Base-by-base conservation (phyloP, 306 rosid species). In the Vigna radiata region DNA sequence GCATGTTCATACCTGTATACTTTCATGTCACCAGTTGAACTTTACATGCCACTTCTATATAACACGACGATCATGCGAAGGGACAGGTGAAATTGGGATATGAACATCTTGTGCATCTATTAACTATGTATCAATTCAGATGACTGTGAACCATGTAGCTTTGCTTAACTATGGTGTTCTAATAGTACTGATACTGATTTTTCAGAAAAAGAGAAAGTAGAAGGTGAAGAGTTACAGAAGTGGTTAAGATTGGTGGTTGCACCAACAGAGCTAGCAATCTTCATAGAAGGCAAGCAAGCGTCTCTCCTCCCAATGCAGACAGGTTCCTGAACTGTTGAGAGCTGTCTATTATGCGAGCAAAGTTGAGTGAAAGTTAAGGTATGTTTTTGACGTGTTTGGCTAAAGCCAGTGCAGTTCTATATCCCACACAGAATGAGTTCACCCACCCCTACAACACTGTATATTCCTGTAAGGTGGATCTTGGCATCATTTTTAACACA, bases 231-330 rank as follows among this genome's bases (percentile, higher is more conserved):
- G 86, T 85, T 95, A 73, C 97, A 90, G 47, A 77, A 88, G 78
- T 95, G 99, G 99, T 72, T 95, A 85, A 90, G 89, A 83, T 62
- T 85, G 88, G 99, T 95, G 41, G 99, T 95, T 86, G 96, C 99
- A 8, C 99, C 99, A 17, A 79, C 90, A 27, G 99, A 95, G 83
- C 87, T 95, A 78, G 74, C 88, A 48, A 54, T 83, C 60, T 95
- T 95, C 71, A 72, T 95, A 70, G 73, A 76, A 69, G 99, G 97
- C 80, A 89, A 88, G 87, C 90, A 88, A 85, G 79, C 76, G 83
- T 61, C 91, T 83, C 85, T 86, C 81, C 88, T 94, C 52, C 95
- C 97, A 7, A 41, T 90, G 82, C 89, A 90, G 81, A 68, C 86
- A 0, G 84, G 68, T 54, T 81, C 83, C 27, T 83, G 83, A 87